Percentiles rank a stretch among this genome's conserved stretches.
These are phyloP conservation scores for Hibiscus tridactylites DNA, from an alignment of 345 rosid species.

Conservation along the genomic window DNA sequence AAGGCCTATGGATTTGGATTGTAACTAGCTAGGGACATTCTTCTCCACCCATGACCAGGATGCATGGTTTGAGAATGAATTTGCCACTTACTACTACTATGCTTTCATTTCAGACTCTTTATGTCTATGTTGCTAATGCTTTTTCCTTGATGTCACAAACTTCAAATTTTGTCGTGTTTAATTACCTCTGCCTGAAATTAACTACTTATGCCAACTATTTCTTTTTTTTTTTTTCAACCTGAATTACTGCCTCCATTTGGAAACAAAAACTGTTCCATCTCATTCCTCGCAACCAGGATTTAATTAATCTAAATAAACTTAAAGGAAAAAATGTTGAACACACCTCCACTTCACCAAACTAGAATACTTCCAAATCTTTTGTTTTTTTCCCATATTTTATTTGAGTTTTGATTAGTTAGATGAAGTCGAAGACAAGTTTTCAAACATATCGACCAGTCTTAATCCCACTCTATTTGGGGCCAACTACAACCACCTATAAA, in stretches of 20 bases:
- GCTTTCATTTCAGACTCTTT: conserved; percentile 26
- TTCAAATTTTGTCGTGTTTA: conserved; percentile 6
- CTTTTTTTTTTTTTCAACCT: neutral
- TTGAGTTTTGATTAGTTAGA: neutral
- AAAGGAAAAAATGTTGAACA: neutral
- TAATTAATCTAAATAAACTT: neutral
- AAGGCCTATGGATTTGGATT: conserved; percentile 33
- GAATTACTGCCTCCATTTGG: neutral
- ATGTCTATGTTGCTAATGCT: conserved; percentile 24
- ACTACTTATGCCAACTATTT: neutral
- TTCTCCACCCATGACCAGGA: conserved; percentile 20
- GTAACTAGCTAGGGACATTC: conserved; percentile 20
- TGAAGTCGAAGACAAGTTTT: neutral
- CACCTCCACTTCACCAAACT: too few relatives aligned
- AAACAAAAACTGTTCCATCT: neutral
- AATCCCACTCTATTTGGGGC: neutral
- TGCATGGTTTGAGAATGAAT: conserved; percentile 21
- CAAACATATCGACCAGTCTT: neutral
- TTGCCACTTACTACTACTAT: conserved; percentile 25
- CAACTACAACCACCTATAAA: too few relatives aligned
- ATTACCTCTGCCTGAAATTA: neutral
- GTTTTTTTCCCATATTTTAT: neutral
- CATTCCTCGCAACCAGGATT: too few relatives aligned
- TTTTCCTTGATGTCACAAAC: conserved; percentile 4
- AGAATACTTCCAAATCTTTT: too few relatives aligned